Conservation (phyloP, 2,329 filamentous ascomycete species). For the Ophiostoma triangulosporum region DNA sequence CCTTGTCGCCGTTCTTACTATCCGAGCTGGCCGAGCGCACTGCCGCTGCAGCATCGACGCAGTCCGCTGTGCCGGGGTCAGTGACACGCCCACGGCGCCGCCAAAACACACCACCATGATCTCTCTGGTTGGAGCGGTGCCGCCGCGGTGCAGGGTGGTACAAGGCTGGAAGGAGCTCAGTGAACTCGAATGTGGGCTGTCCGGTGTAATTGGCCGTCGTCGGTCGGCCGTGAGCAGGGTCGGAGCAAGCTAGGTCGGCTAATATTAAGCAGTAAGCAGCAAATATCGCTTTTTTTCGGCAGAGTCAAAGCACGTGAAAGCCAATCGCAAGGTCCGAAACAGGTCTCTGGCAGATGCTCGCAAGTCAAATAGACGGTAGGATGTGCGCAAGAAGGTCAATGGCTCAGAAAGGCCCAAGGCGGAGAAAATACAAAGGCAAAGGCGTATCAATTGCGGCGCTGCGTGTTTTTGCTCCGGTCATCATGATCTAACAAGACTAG, state of each 20-base stretch:
- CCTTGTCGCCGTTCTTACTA: neutral
- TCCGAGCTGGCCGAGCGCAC: neutral
- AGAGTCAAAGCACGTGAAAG: neutral
- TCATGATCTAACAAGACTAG: neutral
- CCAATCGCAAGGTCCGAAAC: neutral
- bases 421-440: neutral
- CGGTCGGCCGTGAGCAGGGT: neutral
- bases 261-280: neutral
- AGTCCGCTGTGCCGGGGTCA: constrained; percentile 2
- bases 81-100: constrained; percentile 2
- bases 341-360: neutral
- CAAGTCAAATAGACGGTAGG: neutral
- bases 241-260: neutral
- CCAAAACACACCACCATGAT: constrained; percentile 5
- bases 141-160: neutral
- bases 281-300: neutral
- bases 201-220: neutral
- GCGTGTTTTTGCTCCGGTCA: neutral
- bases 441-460: neutral
- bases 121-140: neutral
- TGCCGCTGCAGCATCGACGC: constrained; percentile 1
- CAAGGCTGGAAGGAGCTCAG: neutral
- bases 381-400: neutral
- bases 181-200: neutral
- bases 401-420: neutral